Evolutionary conservation across 2,329 filamentous ascomycete species (phyloP).

Genomic region (Penicillium sp.): DNA sequence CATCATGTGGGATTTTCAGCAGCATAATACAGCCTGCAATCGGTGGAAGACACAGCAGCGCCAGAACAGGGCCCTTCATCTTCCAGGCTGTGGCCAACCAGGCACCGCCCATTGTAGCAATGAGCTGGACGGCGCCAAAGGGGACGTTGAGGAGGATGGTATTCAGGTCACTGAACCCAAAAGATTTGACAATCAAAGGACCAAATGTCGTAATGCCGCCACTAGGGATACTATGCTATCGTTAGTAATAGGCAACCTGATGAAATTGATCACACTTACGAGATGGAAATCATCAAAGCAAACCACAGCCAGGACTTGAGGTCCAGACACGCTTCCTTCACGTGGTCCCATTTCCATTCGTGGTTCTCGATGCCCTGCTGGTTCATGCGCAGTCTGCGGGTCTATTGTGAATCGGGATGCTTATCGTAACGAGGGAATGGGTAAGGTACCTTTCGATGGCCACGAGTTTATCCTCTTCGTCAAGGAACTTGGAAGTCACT

Average conservation of each 20-base stretch:
- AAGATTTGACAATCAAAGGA: conserved; percentile 57
- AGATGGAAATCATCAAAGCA: conserved; percentile 53
- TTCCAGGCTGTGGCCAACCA: conserved; percentile 55
- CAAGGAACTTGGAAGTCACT: conserved; percentile 58
- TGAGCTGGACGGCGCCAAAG: conserved; percentile 59
- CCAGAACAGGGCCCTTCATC: conserved; percentile 56
- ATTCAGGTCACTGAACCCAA: conserved; percentile 56
- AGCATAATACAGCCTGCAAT: conserved; percentile 58
- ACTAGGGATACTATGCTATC: conserved; percentile 47
- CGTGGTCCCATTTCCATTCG: conserved; percentile 53
- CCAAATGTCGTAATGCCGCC: conserved; percentile 61
- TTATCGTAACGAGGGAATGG: not conserved
- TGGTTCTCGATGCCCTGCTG: conserved; percentile 44
- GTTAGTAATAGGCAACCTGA: conserved; percentile 7
- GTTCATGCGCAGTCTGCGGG: conserved; percentile 48
- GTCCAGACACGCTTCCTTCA: conserved; percentile 56
- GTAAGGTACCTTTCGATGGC: conserved; percentile 52
- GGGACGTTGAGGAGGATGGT: conserved; percentile 62
- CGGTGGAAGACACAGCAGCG: conserved; percentile 55
- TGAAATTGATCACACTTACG: conserved; percentile 36
- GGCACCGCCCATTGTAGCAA: conserved; percentile 59
- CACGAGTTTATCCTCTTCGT: conserved; percentile 55
- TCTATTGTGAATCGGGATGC: not conserved
- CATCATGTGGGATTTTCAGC: conserved; percentile 49
- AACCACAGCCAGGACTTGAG: conserved; percentile 63